Percentiles rank a stretch among this genome's conserved stretches.
phyloP scores from a whole-genome alignment of 805 yeast species.

The Brettanomyces anomalus region DNA sequence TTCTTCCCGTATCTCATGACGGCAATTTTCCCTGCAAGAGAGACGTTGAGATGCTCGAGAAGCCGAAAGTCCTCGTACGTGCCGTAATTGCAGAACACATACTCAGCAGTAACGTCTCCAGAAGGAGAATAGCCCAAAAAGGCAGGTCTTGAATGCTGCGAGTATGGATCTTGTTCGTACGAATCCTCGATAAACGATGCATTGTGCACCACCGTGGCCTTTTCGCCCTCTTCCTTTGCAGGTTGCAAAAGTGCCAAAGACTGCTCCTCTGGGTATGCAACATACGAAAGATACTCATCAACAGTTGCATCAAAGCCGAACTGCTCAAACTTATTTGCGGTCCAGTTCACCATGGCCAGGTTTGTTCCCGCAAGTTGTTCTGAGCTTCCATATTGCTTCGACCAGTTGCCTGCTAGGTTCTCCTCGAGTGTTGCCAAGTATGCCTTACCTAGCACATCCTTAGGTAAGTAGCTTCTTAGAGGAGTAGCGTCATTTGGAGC shows the following conservation, averaged over 20 bases:
- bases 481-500: not conserved
- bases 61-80: slow-evolving; percentile 46
- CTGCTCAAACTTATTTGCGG: slow-evolving; percentile 46
- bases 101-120: slow-evolving; percentile 64
- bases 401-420: slow-evolving; percentile 44
- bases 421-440: slow-evolving; percentile 21
- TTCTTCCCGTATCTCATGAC: slow-evolving; percentile 58
- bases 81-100: slow-evolving; percentile 65
- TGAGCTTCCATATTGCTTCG: slow-evolving; percentile 38
- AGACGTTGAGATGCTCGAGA: slow-evolving; percentile 38
- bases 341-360: slow-evolving; percentile 44
- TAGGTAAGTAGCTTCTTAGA: not conserved
- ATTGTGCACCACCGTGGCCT: slow-evolving; percentile 28
- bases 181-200: slow-evolving; percentile 48
- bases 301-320: slow-evolving; percentile 46
- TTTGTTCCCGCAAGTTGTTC: slow-evolving; percentile 55
- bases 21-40: slow-evolving; percentile 50
- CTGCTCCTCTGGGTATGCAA: slow-evolving; percentile 55
- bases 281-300: slow-evolving; percentile 51
- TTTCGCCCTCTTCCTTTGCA: not conserved
- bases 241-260: slow-evolving; percentile 30
- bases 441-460: not conserved
- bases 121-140: slow-evolving; percentile 71
- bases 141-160: slow-evolving; percentile 49
- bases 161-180: slow-evolving; percentile 39